Percentiles rank a stretch among this genome's conserved stretches.
These are phyloP conservation scores for Spinacia oleracea DNA, from an alignment of 179 eudicot genomes.

Conservation along the genomic window DNA sequence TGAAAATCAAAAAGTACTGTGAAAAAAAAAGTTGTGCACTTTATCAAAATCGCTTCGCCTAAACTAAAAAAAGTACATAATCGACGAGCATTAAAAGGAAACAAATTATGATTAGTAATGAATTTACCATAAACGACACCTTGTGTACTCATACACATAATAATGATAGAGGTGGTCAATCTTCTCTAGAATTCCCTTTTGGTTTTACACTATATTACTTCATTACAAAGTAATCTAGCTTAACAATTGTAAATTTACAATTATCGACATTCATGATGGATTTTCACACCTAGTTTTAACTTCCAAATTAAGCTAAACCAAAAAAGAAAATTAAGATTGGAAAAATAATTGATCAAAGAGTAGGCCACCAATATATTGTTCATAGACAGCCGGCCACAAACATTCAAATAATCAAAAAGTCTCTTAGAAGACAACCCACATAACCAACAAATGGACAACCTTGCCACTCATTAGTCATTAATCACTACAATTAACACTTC, in stretches of 20 bases:
- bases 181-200: too few relatives aligned
- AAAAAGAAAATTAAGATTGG: not conserved
- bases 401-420: slow-evolving; percentile 12
- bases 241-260: not conserved
- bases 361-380: not conserved
- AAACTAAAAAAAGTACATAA: too few relatives aligned
- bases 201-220: too few relatives aligned
- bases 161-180: too few relatives aligned
- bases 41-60: too few relatives aligned
- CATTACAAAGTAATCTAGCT: too few relatives aligned
- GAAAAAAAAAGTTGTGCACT: too few relatives aligned
- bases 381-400: not conserved
- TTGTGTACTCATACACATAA: too few relatives aligned
- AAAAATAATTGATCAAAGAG: not conserved
- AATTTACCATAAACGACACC: too few relatives aligned
- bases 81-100: too few relatives aligned
- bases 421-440: slow-evolving; percentile 23
- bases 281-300: not conserved
- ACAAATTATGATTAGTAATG: too few relatives aligned
- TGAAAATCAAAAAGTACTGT: too few relatives aligned
- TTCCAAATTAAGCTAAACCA: not conserved
- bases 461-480: slow-evolving; percentile 4
- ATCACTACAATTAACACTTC: not conserved
- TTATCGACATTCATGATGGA: not conserved
- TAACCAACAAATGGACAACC: not conserved